Evolutionary conservation across 1,139 yeast genomes (phyloP).

Genomic region (Yamadazyma sp.): DNA sequence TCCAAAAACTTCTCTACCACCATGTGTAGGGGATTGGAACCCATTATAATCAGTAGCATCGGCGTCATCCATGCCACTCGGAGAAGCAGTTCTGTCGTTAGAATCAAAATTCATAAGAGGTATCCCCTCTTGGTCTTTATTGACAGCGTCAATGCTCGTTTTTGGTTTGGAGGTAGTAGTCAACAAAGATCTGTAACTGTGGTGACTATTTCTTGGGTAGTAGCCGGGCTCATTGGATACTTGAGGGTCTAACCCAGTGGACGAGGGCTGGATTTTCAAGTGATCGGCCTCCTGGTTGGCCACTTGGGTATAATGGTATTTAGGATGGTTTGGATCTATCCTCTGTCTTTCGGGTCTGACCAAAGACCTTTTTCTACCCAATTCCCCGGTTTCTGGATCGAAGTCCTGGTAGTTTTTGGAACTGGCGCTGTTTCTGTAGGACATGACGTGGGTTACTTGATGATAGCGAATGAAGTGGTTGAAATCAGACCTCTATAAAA

Average conservation of each 20-base stretch:
- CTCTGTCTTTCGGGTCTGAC: constrained; percentile 81
- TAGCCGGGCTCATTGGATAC: constrained; percentile 10
- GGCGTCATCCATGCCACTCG: neutral
- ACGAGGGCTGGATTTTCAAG: constrained; percentile 64
- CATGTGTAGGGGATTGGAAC: constrained; percentile 4
- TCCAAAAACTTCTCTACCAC: constrained; percentile 57
- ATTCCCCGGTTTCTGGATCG: constrained; percentile 50
- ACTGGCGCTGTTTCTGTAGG: constrained; percentile 16
- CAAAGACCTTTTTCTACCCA: constrained; percentile 62
- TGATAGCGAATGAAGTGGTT: neutral
- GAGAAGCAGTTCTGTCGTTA: neutral
- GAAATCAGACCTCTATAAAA: neutral
- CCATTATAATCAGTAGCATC: neutral
- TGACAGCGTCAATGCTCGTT: constrained; percentile 9
- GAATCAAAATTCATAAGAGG: constrained; percentile 35
- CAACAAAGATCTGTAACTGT: constrained; percentile 13
- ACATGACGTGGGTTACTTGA: constrained; percentile 7
- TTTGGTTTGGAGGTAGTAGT: constrained; percentile 4
- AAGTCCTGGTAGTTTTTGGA: constrained; percentile 37
- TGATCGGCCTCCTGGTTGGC: constrained; percentile 68
- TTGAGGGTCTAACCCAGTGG: constrained; percentile 73
- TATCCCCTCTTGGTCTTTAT: constrained; percentile 40
- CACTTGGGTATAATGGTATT: constrained; percentile 78
- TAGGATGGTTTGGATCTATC: constrained; percentile 65
- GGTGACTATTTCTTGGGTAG: constrained; percentile 12